These are phyloP conservation scores for Moniliella sp. DNA, from an alignment of 1,284 basidiomycete species.

Conservation along the genomic window DNA sequence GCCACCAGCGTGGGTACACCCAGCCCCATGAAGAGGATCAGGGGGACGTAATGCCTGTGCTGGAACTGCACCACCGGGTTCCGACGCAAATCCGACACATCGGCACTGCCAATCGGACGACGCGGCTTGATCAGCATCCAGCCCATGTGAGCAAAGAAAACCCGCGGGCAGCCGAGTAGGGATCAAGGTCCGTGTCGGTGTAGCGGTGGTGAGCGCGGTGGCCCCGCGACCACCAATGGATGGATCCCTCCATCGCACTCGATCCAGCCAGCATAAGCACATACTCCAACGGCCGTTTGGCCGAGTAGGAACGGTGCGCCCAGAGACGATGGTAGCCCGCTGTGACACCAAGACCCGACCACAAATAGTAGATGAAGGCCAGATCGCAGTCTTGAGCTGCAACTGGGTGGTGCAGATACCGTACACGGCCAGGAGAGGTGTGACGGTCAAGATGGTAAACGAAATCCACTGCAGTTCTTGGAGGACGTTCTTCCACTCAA, in stretches of 20 bases:
- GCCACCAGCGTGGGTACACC: conserved; percentile 28
- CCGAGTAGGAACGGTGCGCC: conserved; percentile 30
- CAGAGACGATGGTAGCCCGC: conserved; percentile 31
- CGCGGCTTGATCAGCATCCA: conserved; percentile 33
- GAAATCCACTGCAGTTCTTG: conserved; percentile 31
- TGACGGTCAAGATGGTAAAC: conserved; percentile 17
- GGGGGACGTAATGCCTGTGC: conserved; percentile 29
- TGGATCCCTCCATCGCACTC: conserved; percentile 27
- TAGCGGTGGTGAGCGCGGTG: conserved; percentile 33
- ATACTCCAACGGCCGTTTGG: too few relatives aligned
- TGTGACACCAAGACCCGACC: conserved; percentile 30
- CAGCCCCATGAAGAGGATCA: conserved; percentile 28
- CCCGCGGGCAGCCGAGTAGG: too few relatives aligned
- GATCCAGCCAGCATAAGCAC: conserved; percentile 28
- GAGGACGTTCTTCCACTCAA: conserved; percentile 23
- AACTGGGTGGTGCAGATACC: conserved; percentile 20
- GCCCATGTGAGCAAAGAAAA: too few relatives aligned
- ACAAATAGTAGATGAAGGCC: conserved; percentile 26
- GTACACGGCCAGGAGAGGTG: conserved; percentile 23
- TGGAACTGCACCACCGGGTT: conserved; percentile 31
- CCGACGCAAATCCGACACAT: conserved; percentile 26
- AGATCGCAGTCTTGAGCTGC: conserved; percentile 11
- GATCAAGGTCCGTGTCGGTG: conserved; percentile 33
- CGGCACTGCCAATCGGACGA: conserved; percentile 30
- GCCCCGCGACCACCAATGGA: conserved; percentile 32